These are phyloP conservation scores for Oxyria digyna DNA, from an alignment of 148 eudicot species.

Conservation along the genomic window DNA sequence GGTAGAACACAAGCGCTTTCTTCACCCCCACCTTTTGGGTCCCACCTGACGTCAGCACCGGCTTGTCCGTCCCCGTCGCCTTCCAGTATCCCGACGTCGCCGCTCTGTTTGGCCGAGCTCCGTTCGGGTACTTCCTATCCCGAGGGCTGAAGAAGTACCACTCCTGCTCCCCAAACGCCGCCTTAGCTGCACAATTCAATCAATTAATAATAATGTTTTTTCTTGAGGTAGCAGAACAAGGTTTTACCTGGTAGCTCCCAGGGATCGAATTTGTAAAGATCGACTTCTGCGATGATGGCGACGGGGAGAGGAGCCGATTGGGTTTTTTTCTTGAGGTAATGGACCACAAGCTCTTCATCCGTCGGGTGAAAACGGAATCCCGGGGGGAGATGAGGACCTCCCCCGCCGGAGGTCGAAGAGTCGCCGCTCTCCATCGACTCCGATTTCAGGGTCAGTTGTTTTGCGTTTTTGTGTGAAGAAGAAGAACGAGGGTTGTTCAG, in stretches of 20 bases:
- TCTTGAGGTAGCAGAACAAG: background rate
- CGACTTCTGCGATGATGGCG: slow-evolving; percentile 40
- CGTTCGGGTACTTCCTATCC: slow-evolving; percentile 58
- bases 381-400: slow-evolving; percentile 31
- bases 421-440: slow-evolving; percentile 36
- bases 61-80: slow-evolving; percentile 64
- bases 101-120: slow-evolving; percentile 57
- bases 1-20: slow-evolving; percentile 52
- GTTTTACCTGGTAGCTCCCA: slow-evolving; percentile 43
- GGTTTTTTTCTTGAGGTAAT: slow-evolving; percentile 34
- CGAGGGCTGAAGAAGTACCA: slow-evolving; percentile 66
- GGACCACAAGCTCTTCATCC: slow-evolving; percentile 44
- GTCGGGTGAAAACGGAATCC: slow-evolving; percentile 51
- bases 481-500: background rate
- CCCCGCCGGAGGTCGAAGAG: slow-evolving; percentile 17
- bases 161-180: slow-evolving; percentile 52
- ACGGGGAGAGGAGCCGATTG: slow-evolving; percentile 38
- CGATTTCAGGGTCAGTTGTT: no score
- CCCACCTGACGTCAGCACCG: slow-evolving; percentile 28
- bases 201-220: background rate
- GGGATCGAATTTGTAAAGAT: slow-evolving; percentile 43
- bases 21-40: slow-evolving; percentile 52
- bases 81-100: slow-evolving; percentile 74
- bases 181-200: slow-evolving; percentile 33
- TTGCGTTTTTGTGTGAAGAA: no score